These are phyloP conservation scores for Trichoderma brevicompactum DNA, from an alignment of 2,329 filamentous ascomycete genomes.

Conservation along the genomic window DNA sequence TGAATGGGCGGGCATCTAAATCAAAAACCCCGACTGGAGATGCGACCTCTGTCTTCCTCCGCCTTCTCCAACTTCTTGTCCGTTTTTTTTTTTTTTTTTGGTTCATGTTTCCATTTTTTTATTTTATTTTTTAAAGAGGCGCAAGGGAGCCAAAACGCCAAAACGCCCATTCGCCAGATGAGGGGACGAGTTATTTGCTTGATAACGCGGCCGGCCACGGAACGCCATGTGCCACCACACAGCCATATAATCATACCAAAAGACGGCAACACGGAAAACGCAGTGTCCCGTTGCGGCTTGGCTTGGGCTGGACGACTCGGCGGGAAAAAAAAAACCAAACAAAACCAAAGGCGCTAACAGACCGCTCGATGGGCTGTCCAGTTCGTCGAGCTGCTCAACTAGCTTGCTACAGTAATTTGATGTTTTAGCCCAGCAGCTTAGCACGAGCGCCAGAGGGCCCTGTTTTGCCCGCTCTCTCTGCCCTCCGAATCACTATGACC, in stretches of 20 bases:
- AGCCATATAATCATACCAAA: slow-evolving; percentile 4
- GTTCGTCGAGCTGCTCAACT: slow-evolving; percentile 1
- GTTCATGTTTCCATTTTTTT: not conserved
- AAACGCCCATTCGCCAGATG: slow-evolving; percentile 1
- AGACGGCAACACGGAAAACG: slow-evolving; percentile 13
- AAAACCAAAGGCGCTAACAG: slow-evolving; percentile 1
- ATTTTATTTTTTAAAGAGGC: too few species aligned
- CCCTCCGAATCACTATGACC: not conserved
- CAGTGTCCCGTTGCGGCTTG: slow-evolving; percentile 11
- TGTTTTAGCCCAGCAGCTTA: not conserved
- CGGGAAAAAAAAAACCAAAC: not conserved
- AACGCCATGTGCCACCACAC: slow-evolving; percentile 7
- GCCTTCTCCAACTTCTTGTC: not conserved
- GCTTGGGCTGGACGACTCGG: not conserved
- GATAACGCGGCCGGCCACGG: slow-evolving; percentile 8
- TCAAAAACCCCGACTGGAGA: not conserved
- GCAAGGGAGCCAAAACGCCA: not conserved
- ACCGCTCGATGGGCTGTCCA: not conserved
- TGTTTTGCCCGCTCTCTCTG: not conserved
- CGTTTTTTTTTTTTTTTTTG: not conserved
- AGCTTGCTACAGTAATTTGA: slow-evolving; percentile 1
- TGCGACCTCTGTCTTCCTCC: not conserved
- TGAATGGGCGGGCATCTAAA: slow-evolving; percentile 5
- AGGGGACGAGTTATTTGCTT: slow-evolving; percentile 11
- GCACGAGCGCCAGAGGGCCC: not conserved